Evolutionary conservation across 805 yeast species (phyloP).

Genomic region (Tetrapisispora phaffii): DNA sequence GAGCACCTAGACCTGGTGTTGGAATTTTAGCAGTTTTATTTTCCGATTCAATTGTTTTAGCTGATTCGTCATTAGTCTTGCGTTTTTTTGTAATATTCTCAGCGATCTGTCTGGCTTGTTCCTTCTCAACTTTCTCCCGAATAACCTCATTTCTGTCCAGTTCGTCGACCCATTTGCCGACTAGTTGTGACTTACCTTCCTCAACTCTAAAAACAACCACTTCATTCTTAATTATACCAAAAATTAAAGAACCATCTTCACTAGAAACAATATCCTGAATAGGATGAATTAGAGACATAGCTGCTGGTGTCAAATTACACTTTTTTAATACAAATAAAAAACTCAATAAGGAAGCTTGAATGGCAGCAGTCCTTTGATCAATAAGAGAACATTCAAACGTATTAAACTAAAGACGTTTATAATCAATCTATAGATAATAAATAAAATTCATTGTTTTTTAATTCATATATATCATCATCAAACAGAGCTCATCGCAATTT

Average conservation of each 20-base stretch:
- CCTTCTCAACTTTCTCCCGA: conserved; percentile 40
- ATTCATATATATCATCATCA: no score
- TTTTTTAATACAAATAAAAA: not conserved
- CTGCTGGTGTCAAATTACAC: conserved; percentile 26
- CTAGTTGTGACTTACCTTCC: conserved; percentile 11
- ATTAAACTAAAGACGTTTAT: no score
- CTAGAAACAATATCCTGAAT: conserved; percentile 48
- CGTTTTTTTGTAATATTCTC: conserved; percentile 27
- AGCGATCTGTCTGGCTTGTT: conserved; percentile 26
- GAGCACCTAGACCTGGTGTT: conserved; percentile 59
- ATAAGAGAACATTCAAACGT: no score
- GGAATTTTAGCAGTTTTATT: conserved; percentile 47
- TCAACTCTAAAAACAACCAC: conserved; percentile 38
- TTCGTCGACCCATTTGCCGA: conserved; percentile 57
- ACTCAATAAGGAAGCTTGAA: no score
- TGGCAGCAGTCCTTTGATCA: no score
- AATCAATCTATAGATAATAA: no score
- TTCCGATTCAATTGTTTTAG: conserved; percentile 5
- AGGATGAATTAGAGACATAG: conserved; percentile 54
- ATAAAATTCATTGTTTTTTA: no score
- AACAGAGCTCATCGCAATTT: conserved; percentile 1
- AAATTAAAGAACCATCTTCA: conserved; percentile 38
- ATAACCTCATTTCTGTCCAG: conserved; percentile 36
- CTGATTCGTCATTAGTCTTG: conserved; percentile 25
- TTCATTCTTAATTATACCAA: conserved; percentile 48